Base-by-base conservation (phyloP, 371 early-diverging fungal species). In the Syncephalastrum racemosum region DNA sequence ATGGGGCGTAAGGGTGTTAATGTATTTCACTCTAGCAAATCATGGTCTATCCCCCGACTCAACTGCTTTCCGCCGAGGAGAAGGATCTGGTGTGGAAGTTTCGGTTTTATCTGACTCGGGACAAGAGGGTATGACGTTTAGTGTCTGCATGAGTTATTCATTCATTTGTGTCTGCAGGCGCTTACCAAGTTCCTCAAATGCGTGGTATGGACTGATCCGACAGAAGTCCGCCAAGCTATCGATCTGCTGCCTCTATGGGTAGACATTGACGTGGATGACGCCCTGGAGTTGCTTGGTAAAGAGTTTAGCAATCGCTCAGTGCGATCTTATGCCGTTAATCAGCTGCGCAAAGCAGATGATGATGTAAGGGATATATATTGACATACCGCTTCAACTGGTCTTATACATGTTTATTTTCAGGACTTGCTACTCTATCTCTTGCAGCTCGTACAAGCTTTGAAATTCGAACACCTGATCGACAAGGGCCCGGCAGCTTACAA, bases 81-180 rank as follows among this genome's bases (percentile, higher is more conserved):
- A 94, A 94, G 63, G 94, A 98, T 63, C 63, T 95, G 39, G 77
- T 97, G 23, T 98, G 99, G 99, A 96, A 95, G 67, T 98, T 94
- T 67, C 79, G 99, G 53, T 96, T 91, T 58, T 95, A 94, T 62
- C 74, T 98, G 44, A 90, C 93, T 7, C 75, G 92, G 22, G 94
- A 96, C 72, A 94, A 92, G 55, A 82, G 90, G 51, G 93, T 86
- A 79, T 52, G 48, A 24, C 13, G 13, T 15, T 22, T 46, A n/a
- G 4, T 16, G 19, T 48, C 19, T 15, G 24, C 14, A 18, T 48
- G 3, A 13, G 19, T 18, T 12, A 46, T 39, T 25, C 41, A 36
- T 58, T 44, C 50, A n/a, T n/a, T 18, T 20, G 19, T 42, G 10
- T 4, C 40, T 25, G 15, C 66, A 91, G 84, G 96, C 97, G 0